phyloP scores from a whole-genome alignment of 2,329 filamentous ascomycete genomes.

The Tolypocladium tropicale region DNA sequence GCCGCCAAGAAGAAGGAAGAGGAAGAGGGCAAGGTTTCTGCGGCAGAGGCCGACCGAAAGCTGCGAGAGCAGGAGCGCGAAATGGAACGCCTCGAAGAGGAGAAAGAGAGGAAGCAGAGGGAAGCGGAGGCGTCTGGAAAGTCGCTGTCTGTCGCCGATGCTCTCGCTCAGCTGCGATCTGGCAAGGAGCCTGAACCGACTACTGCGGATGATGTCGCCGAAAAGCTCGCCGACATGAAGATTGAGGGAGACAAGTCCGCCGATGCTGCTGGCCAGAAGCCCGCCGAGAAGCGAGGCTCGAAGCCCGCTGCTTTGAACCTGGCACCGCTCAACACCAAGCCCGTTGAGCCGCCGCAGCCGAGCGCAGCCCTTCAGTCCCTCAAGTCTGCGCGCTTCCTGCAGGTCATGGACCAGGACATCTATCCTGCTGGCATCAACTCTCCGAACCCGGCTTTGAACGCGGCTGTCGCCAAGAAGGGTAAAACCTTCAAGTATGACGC shows the following conservation, averaged over 20 bases:
- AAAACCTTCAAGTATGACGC: slow-evolving; percentile 91
- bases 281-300: slow-evolving; percentile 48
- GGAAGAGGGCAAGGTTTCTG: slow-evolving; percentile 29
- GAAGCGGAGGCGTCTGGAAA: slow-evolving; percentile 40
- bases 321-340: slow-evolving; percentile 68
- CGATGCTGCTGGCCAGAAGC: slow-evolving; percentile 38
- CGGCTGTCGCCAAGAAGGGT: slow-evolving; percentile 66
- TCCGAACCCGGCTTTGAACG: slow-evolving; percentile 85
- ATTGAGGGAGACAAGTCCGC: slow-evolving; percentile 34
- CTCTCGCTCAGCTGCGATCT: slow-evolving; percentile 29
- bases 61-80: slow-evolving; percentile 63
- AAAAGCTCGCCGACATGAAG: slow-evolving; percentile 43
- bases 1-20: slow-evolving; percentile 41
- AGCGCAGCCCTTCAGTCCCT: slow-evolving; percentile 89
- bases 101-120: slow-evolving; percentile 48
- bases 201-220: slow-evolving; percentile 28
- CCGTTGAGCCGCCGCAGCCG: slow-evolving; percentile 82
- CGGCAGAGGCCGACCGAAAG: slow-evolving; percentile 51
- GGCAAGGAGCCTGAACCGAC: slow-evolving; percentile 28
- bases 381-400: slow-evolving; percentile 81
- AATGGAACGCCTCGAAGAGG: slow-evolving; percentile 64
- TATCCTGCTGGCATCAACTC: slow-evolving; percentile 81
- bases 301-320: slow-evolving; percentile 89
- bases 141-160: slow-evolving; percentile 39
- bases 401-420: slow-evolving; percentile 64